These are phyloP conservation scores for Leccinum aurantiacum DNA, from an alignment of 768 basidiomycete species.

Conservation along the genomic window DNA sequence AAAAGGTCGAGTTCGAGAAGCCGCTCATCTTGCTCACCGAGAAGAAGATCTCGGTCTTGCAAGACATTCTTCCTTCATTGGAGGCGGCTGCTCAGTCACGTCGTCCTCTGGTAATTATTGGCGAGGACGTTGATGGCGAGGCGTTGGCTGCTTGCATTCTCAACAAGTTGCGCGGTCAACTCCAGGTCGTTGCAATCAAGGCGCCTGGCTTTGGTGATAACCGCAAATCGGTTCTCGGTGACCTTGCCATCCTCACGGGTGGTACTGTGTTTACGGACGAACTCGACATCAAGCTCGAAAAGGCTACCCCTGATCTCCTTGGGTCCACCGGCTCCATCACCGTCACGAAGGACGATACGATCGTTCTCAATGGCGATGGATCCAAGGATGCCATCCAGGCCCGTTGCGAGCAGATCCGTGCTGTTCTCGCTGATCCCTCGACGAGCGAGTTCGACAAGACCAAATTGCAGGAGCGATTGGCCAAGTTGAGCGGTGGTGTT, in stretches of 20 bases:
- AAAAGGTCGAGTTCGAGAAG: constrained; percentile 97
- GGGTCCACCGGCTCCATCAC: constrained; percentile 90
- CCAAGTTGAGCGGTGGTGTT: constrained; percentile 94
- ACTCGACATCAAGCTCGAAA: constrained; percentile 96
- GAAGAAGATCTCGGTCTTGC: constrained; percentile 86
- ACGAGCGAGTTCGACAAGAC: constrained; percentile 93
- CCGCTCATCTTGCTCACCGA: constrained; percentile 90
- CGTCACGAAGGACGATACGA: constrained; percentile 97
- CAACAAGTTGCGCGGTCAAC: constrained; percentile 98
- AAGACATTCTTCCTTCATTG: constrained; percentile 88
- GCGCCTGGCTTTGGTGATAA: constrained; percentile 99
- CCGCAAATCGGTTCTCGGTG: constrained; percentile 96
- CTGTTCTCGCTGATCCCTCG: constrained; percentile 73
- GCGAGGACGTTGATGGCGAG: constrained; percentile 97
- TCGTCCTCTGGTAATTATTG: constrained; percentile 93
- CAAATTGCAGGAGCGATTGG: constrained; percentile 93
- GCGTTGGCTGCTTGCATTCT: constrained; percentile 96
- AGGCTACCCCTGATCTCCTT: constrained; percentile 83
- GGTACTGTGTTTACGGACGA: constrained; percentile 98
- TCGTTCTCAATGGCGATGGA: constrained; percentile 92
- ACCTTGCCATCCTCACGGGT: constrained; percentile 95
- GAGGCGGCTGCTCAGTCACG: constrained; percentile 78
- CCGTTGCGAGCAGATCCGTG: constrained; percentile 94
- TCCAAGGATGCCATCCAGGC: constrained; percentile 87
- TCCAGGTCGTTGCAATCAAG: constrained; percentile 92